Evolutionary conservation across 228 moss, liverwort and hornwort genomes (phyloP).

Genomic region (Sphagnum fallax): DNA sequence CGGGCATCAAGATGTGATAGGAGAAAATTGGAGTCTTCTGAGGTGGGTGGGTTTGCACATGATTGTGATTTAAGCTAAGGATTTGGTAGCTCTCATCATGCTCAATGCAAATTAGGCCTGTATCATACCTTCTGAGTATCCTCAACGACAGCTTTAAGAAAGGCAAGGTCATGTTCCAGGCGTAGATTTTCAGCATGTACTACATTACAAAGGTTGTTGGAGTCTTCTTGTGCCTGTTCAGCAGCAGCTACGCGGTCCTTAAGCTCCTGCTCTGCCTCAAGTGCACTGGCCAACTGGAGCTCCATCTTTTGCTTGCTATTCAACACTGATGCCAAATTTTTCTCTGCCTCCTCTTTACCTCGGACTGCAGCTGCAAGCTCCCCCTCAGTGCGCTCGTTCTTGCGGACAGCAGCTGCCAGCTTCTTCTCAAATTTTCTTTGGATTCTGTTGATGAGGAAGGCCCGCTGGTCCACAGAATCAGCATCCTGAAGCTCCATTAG

Average conservation of each 20-base stretch:
- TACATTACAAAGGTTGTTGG: slow-evolving; percentile 57
- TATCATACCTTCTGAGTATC: slow-evolving; percentile 71
- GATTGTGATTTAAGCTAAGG: neutral
- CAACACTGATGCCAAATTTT: slow-evolving; percentile 37
- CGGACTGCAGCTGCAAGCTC: slow-evolving; percentile 46
- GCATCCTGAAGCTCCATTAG: slow-evolving; percentile 62
- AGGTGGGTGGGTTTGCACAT: neutral
- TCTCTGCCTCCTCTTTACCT: slow-evolving; percentile 66
- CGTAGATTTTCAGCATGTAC: slow-evolving; percentile 70
- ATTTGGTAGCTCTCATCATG: neutral
- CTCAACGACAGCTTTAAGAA: slow-evolving; percentile 76
- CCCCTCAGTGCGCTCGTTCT: slow-evolving; percentile 59
- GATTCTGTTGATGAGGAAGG: slow-evolving; percentile 50
- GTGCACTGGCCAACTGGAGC: slow-evolving; percentile 57
- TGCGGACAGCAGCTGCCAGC: slow-evolving; percentile 60
- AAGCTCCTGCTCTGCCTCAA: slow-evolving; percentile 62
- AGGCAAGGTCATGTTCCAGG: slow-evolving; percentile 76
- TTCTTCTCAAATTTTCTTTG: slow-evolving; percentile 67
- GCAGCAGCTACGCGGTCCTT: slow-evolving; percentile 43
- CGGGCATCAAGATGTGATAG: no score
- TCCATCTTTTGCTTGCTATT: slow-evolving; percentile 66
- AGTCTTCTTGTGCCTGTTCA: slow-evolving; percentile 65
- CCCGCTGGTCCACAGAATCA: slow-evolving; percentile 53
- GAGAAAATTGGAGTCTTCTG: neutral
- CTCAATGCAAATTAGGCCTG: neutral